Base-by-base conservation (phyloP, 805 yeast species). In the Myxozyma sirexii region DNA sequence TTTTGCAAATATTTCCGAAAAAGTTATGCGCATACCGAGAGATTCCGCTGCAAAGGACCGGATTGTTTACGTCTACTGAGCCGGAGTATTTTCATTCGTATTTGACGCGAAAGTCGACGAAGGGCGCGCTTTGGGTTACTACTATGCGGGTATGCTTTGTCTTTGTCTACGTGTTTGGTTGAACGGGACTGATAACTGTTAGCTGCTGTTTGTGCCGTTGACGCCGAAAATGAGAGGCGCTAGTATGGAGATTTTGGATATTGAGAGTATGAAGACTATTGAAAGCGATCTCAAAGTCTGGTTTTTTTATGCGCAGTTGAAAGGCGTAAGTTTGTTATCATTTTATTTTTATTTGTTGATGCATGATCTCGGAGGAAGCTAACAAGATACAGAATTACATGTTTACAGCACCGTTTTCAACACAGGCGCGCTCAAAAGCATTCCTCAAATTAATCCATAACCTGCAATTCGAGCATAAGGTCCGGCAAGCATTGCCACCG, bases 401-500 rank as follows among this genome's bases (percentile, higher is more conserved):
- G 48, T 60, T 67, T 46, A 59, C 72, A 0, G 63, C 71, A 17
- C 71, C 71, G n/a, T 71, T 70, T 52, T 61, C 72, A 10, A 57
- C 69, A 1, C 57, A 61, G 27, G 49, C 54, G 17, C 65, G 70
- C 7, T 66, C 72, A 15, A 54, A 65, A 17, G 63, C 70, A 29
- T 69, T 71, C 48, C 57, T 69, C 35, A 64, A 68, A 39, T 60
- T 69, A 41, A 64, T 70, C 39, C 60, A 73, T 37, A 71, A 70
- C 56, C 63, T 71, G 26, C 68, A 71, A 27, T 70, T 71, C 44
- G 74, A 71, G 57, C 72, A 71, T 57, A 62, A 62, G 56, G 69
- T 71, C 24, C 65, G 71, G n/a, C 66, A 66, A 31, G 65, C 67
- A 38, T 62, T 71, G 43, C 71, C 73, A 12, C 74, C 74, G 2